Percentiles rank a stretch among this genome's conserved stretches.
phyloP scores from a whole-genome alignment of 257 asterid species.

The Capsicum baccatum region DNA sequence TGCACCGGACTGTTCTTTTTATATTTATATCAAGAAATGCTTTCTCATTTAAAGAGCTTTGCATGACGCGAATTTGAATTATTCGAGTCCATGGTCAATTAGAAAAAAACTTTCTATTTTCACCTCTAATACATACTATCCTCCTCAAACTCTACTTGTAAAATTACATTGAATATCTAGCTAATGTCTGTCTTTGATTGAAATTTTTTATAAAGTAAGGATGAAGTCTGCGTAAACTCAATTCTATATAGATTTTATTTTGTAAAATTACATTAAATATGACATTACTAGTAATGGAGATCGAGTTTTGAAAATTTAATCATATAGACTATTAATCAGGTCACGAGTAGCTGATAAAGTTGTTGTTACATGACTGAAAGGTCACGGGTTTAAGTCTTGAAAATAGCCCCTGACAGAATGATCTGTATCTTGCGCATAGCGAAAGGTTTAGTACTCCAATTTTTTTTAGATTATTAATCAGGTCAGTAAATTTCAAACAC shows the following conservation, averaged over 20 bases:
- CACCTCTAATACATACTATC: too few relatives aligned
- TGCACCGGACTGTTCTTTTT: too few relatives aligned
- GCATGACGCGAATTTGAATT: neutral
- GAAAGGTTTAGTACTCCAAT: too few relatives aligned
- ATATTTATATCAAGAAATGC: neutral
- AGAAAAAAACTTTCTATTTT: neutral
- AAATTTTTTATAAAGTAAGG: neutral
- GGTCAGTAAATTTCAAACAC: neutral
- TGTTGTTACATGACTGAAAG: too few relatives aligned
- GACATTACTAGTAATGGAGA: neutral
- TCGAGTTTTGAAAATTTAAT: neutral
- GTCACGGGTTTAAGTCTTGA: too few relatives aligned
- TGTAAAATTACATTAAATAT: neutral
- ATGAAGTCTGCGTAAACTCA: neutral
- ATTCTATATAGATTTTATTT: neutral
- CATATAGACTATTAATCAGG: too few relatives aligned
- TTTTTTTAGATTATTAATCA: neutral
- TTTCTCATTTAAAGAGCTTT: neutral
- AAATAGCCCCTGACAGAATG: too few relatives aligned
- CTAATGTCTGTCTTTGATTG: neutral
- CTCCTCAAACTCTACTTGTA: too few relatives aligned
- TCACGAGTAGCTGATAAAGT: too few relatives aligned
- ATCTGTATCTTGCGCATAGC: too few relatives aligned
- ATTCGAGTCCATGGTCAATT: accelerated
- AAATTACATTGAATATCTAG: neutral